Evolutionary conservation across 2,329 filamentous ascomycete species (phyloP).

Genomic region (Cercospora zeina): DNA sequence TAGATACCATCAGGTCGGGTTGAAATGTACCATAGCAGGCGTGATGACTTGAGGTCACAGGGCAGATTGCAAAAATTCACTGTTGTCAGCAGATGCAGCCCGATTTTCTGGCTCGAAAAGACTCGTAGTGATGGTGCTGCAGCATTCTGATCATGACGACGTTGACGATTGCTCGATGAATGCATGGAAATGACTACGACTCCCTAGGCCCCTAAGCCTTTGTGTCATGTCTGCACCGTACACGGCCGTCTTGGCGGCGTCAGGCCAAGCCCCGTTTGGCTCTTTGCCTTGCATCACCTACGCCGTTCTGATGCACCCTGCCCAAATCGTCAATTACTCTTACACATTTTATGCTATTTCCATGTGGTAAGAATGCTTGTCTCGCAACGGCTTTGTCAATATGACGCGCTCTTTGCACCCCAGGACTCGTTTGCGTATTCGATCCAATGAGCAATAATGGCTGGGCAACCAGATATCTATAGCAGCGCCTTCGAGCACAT

Average conservation of each 20-base stretch:
- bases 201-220: not conserved
- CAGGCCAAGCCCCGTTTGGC: not conserved
- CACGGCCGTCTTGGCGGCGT: not conserved
- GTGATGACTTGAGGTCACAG: not conserved
- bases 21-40: constrained; percentile 6
- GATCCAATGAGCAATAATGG: not conserved
- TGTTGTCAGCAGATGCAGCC: not conserved
- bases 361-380: constrained; percentile 3
- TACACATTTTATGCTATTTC: not conserved
- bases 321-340: constrained; percentile 4
- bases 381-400: not conserved
- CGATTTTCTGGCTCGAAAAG: not conserved
- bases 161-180: too few species aligned
- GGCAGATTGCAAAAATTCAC: not conserved
- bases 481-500: not conserved
- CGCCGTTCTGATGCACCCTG: not conserved
- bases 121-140: not conserved
- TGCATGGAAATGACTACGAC: not conserved
- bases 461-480: too few species aligned
- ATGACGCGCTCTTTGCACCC: not conserved
- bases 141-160: too few species aligned
- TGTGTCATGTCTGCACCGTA: not conserved
- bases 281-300: constrained; percentile 3
- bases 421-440: not conserved
- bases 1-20: not conserved